Percentiles rank a stretch among this genome's conserved stretches.
Evolutionary conservation across 352 stramenopile genomes (phyloP).

Genomic region (Phytopythium ostracodes): DNA sequence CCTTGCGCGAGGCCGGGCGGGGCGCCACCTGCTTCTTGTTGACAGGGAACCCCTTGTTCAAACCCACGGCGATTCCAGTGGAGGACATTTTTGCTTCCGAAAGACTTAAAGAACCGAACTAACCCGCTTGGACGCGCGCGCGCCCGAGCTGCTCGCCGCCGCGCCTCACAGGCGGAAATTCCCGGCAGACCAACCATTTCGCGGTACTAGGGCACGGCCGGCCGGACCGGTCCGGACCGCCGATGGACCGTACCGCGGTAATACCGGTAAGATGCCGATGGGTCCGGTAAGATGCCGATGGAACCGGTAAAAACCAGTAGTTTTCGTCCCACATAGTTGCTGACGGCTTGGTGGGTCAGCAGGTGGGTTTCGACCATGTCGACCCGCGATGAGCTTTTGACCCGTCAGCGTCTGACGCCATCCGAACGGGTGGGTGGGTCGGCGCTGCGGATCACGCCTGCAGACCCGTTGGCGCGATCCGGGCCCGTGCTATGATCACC

Average conservation of each 20-base stretch:
- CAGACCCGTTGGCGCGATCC: too few relatives aligned
- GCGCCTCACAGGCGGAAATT: constrained; percentile 3
- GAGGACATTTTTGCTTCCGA: constrained; percentile 89
- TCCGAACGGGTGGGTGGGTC: too few relatives aligned
- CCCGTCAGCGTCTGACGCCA: too few relatives aligned
- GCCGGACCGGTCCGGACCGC: constrained; percentile 5
- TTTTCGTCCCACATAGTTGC: too few relatives aligned
- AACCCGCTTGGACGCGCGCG: constrained; percentile 18
- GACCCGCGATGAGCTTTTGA: too few relatives aligned
- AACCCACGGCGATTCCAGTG: constrained; percentile 89
- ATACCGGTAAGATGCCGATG: background rate
- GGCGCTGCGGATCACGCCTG: too few relatives aligned
- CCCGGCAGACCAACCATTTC: constrained; percentile 25
- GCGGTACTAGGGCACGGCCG: background rate
- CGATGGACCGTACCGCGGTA: constrained; percentile 5
- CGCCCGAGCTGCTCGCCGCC: background rate
- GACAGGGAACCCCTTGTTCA: constrained; percentile 92
- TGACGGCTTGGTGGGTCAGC: too few relatives aligned
- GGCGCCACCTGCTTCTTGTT: constrained; percentile 89
- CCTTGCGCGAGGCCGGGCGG: constrained; percentile 84
- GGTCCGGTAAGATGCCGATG: background rate
- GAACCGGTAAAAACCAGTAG: too few relatives aligned
- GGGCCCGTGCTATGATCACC: background rate
- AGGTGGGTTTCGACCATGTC: too few relatives aligned
- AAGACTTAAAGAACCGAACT: constrained; percentile 88